These are phyloP conservation scores for Lachancea waltii DNA, from an alignment of 805 yeast genomes.

Conservation along the genomic window DNA sequence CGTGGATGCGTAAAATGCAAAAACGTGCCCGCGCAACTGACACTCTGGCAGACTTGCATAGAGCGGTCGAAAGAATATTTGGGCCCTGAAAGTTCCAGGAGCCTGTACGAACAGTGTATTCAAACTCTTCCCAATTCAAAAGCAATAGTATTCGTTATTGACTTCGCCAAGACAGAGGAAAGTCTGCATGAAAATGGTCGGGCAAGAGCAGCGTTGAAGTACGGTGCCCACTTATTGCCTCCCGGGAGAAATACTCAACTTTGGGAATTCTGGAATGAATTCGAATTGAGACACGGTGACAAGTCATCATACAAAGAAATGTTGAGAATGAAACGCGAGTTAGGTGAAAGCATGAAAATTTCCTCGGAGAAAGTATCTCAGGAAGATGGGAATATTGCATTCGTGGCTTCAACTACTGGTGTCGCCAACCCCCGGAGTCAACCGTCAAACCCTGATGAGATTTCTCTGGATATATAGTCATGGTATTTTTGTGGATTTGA, in stretches of 20 bases:
- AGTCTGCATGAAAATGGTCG: slow-evolving; percentile 46
- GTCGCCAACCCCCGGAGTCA: slow-evolving; percentile 32
- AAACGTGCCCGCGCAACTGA: slow-evolving; percentile 12
- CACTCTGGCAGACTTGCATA: slow-evolving; percentile 40
- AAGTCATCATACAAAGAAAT: slow-evolving; percentile 69
- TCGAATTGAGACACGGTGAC: slow-evolving; percentile 66
- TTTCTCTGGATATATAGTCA: slow-evolving; percentile 44
- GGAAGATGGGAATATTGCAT: slow-evolving; percentile 31
- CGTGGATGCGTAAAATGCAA: slow-evolving; percentile 33
- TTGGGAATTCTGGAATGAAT: slow-evolving; percentile 69
- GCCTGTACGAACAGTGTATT: slow-evolving; percentile 48
- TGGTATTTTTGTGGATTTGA: too few species aligned
- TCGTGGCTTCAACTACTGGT: slow-evolving; percentile 44
- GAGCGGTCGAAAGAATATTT: slow-evolving; percentile 35
- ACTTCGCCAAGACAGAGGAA: slow-evolving; percentile 55
- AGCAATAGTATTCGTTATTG: slow-evolving; percentile 39
- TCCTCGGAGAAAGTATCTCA: slow-evolving; percentile 25
- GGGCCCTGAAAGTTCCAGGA: slow-evolving; percentile 41
- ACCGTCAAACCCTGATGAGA: slow-evolving; percentile 48
- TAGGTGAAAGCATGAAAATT: slow-evolving; percentile 27
- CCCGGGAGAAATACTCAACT: slow-evolving; percentile 31
- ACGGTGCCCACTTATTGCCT: slow-evolving; percentile 41
- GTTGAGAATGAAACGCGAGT: slow-evolving; percentile 51
- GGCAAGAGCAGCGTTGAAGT: slow-evolving; percentile 56
- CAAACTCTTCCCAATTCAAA: slow-evolving; percentile 39